Evolutionary conservation across 1,284 basidiomycete species (phyloP), one percentile per base, ranked within the genome.

Genomic region (Austroboletus novae-zelandiae): DNA sequence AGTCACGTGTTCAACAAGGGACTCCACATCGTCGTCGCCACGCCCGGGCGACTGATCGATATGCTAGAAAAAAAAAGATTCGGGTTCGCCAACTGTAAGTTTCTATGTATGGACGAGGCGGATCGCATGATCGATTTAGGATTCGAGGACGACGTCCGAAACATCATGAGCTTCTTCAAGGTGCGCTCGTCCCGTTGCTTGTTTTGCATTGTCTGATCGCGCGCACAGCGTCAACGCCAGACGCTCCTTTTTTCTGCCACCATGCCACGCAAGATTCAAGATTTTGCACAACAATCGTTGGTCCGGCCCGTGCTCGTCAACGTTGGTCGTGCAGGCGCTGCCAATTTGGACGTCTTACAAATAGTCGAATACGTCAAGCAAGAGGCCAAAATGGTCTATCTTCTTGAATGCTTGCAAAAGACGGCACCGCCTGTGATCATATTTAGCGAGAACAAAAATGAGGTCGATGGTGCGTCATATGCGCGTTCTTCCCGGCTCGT

Each of bases 91-190:
- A 89, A 88, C 59, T 95, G 92, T 83, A 92, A 91, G 72, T 98
- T 88, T 68, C 74, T 99, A 5, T 98, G 95, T 66, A 93, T 99
- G 84, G 97, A 99, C 72, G 97, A 99, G 72, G 97, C 97, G 1
- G 97, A 99, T 72, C 78, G 97, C 46, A 99, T 99, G 97, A 96
- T 99, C 57, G 97, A 99, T 65, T 80, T 98, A 69, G 97, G 96
- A 0, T 99, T 99, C 62, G 97, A 99, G 70, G 97, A 99, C 51
- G 96, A 99, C 62, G 94, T 99, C 27, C 80, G 96, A 51, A 96
- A 94, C 64, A 97, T 99, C 62, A 98, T 99, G 93, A 94, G 89
- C 59, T 98, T 93, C 70, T 98, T 98, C 79, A 95, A 91, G 75
- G 91, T 91, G 53, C 44, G 78, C 62, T 20, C 32, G 15, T 17